Evolutionary conservation across 2,329 filamentous ascomycete genomes (phyloP).

Genomic region (Calonectria henricotiae): DNA sequence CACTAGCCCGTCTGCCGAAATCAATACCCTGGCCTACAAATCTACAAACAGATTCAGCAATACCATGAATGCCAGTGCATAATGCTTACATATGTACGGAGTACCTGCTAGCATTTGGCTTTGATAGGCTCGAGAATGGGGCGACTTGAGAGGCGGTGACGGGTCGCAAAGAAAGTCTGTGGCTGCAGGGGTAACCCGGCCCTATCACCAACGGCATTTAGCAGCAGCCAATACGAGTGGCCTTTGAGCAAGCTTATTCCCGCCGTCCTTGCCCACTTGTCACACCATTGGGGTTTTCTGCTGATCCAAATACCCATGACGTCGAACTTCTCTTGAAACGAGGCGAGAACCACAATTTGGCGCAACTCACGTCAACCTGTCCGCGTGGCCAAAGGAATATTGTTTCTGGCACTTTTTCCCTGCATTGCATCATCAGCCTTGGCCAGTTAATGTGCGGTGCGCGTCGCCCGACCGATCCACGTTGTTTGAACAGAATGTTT

Average conservation of each 20-base stretch:
- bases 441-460: conserved; percentile 20
- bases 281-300: conserved; percentile 47
- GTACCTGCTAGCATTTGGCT: background rate
- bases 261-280: conserved; percentile 43
- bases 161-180: conserved; percentile 11
- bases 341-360: conserved; percentile 45
- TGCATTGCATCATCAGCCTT: conserved; percentile 28
- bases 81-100: background rate
- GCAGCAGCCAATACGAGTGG: conserved; percentile 43
- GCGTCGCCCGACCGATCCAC: conserved; percentile 5
- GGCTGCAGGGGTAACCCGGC: conserved; percentile 14
- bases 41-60: background rate
- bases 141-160: conserved; percentile 30
- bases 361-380: conserved; percentile 38
- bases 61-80: background rate
- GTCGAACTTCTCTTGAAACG: conserved; percentile 47
- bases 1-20: conserved; percentile 23
- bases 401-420: conserved; percentile 31
- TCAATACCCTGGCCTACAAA: background rate
- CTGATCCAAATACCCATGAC: conserved; percentile 49
- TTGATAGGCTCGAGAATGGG: conserved; percentile 4
- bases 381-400: conserved; percentile 32
- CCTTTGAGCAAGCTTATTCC: conserved; percentile 46
- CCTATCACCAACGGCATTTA: conserved; percentile 26
- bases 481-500: conserved; percentile 30